Percentiles rank a stretch among this genome's conserved stretches.
phyloP scores from a whole-genome alignment of 2,329 filamentous ascomycete genomes.

The Leptographium radiaticola region DNA sequence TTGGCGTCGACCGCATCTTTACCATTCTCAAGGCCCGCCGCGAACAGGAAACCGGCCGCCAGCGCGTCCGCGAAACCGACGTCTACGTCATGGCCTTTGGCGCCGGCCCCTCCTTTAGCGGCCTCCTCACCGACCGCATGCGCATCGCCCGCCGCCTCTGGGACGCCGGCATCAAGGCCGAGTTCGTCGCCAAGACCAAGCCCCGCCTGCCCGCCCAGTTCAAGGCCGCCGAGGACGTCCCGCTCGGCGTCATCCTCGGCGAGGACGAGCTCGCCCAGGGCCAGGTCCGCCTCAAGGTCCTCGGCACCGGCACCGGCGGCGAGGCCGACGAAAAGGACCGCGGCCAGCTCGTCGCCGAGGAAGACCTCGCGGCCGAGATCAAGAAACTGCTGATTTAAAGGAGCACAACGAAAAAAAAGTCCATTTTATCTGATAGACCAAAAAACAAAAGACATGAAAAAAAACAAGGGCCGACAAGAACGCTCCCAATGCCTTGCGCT shows the following conservation, averaged over 20 bases:
- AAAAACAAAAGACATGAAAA: background rate
- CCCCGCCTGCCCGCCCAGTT: slow-evolving; percentile 83
- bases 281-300: slow-evolving; percentile 78
- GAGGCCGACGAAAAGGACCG: slow-evolving; percentile 86
- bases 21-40: slow-evolving; percentile 72
- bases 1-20: slow-evolving; percentile 92
- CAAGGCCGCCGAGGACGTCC: slow-evolving; percentile 79
- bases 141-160: slow-evolving; percentile 62
- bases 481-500: too few relatives aligned
- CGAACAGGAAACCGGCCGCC: slow-evolving; percentile 29
- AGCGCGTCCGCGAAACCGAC: slow-evolving; percentile 65
- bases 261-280: slow-evolving; percentile 78
- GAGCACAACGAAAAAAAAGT: background rate
- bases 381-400: slow-evolving; percentile 21
- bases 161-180: slow-evolving; percentile 80
- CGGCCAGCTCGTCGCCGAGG: slow-evolving; percentile 58
- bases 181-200: slow-evolving; percentile 83
- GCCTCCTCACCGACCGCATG: slow-evolving; percentile 74
- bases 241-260: slow-evolving; percentile 78
- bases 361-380: slow-evolving; percentile 50
- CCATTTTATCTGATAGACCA: background rate
- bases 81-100: slow-evolving; percentile 94
- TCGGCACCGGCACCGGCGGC: slow-evolving; percentile 25
- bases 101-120: slow-evolving; percentile 52
- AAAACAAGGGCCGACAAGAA: too few relatives aligned